A percentile compares a stretch with the other conserved stretches of the same genome.
These are phyloP conservation scores for Tulasnella sp. DNA, from an alignment of 768 basidiomycete genomes.

Conservation along the genomic window DNA sequence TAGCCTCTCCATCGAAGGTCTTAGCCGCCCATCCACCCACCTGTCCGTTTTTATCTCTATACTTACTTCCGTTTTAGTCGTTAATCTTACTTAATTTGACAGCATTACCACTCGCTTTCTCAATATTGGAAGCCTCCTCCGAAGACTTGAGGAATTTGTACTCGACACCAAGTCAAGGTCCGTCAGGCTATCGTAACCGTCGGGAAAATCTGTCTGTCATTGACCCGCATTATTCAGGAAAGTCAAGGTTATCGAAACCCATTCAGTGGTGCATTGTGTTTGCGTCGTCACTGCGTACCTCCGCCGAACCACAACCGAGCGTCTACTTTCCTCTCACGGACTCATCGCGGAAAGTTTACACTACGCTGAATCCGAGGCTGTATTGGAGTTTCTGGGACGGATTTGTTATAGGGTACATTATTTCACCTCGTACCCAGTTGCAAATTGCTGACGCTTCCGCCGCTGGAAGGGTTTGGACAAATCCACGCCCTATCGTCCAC, in stretches of 20 bases:
- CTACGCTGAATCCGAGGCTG: slow-evolving; percentile 44
- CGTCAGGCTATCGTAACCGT: slow-evolving; percentile 9
- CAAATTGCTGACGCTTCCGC: slow-evolving; percentile 23
- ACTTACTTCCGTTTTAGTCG: not conserved
- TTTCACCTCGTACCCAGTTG: slow-evolving; percentile 8
- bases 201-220: slow-evolving; percentile 17
- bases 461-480: not conserved
- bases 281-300: slow-evolving; percentile 48
- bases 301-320: slow-evolving; percentile 31
- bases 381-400: slow-evolving; percentile 45
- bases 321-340: slow-evolving; percentile 17
- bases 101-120: slow-evolving; percentile 59
- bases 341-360: slow-evolving; percentile 37
- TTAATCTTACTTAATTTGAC: not conserved
- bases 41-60: not conserved
- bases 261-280: slow-evolving; percentile 60
- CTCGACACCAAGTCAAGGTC: slow-evolving; percentile 45
- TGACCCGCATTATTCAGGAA: slow-evolving; percentile 30
- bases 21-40: not conserved
- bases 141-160: slow-evolving; percentile 55
- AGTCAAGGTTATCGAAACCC: slow-evolving; percentile 37
- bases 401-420: slow-evolving; percentile 50
- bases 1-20: not conserved
- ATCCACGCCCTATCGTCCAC: slow-evolving; percentile 32
- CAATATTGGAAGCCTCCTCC: slow-evolving; percentile 56